Base-by-base conservation (phyloP, 306 rosid genomes). In the Citrullus colocynthis region DNA sequence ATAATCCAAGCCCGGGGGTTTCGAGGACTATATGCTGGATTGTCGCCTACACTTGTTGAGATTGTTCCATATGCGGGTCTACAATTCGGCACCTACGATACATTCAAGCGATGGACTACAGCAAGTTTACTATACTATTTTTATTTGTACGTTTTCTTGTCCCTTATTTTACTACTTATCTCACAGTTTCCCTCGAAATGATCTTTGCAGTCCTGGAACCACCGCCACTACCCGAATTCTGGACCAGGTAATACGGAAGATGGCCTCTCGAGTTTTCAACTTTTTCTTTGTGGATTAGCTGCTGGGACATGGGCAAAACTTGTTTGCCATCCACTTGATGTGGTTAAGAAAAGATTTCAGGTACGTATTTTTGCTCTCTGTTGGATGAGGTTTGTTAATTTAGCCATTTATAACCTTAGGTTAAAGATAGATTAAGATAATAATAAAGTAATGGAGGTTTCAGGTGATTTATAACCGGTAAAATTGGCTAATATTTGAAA, bases 251-350 rank as follows among this genome's bases (percentile, higher is more conserved):
- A 70, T 28, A 24, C 84, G 28, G 89, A 82, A n/a, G 82, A 82
- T 65, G 71, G 77, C 76, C 71, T 83, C 73, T 86, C 97, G n/a
- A 90, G 97, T 86, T 84, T 92, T 83, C 97, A 95, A 82, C 93
- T 89, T 83, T 86, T 92, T 76, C 39, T 95, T 45, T 92, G 97
- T 80, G 98, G 97, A 73, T 83, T 95, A 82, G 96, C 93, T 0
- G 92, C 98, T 39, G 97, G 98, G 56, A 95, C 97, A 66, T 95
- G 93, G 82, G 98, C 97, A 65, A 95, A 92, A 83, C 96, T 92
- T 76, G 96, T 90, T 76, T 95, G 98, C 72, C 98, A 95, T 89
- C 98, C 98, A 18, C 97, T 95, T 79, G 97, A 92, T 83, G 98
- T 95, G 36, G 97, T 95, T 80, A 95, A 95, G 83, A 95, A 95